Evolutionary conservation across 1,284 basidiomycete species (phyloP).

Genomic region (Agaricales sp.): DNA sequence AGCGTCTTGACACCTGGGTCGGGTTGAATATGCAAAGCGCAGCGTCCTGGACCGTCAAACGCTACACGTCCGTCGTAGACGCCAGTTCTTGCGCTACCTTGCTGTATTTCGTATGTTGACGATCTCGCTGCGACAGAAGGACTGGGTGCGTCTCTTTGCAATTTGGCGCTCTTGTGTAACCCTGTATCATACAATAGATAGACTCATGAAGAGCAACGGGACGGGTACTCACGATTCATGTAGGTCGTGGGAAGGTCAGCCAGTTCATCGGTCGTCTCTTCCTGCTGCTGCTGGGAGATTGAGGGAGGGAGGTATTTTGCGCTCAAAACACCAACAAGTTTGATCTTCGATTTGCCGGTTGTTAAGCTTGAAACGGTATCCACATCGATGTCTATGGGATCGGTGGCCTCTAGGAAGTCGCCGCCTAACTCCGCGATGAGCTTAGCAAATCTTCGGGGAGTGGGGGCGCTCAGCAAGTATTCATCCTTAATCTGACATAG

Average conservation of each 20-base stretch:
- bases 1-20: constrained; percentile 6
- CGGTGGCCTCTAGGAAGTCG: too few relatives aligned
- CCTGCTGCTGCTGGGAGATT: not conserved
- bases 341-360: too few relatives aligned
- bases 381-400: too few relatives aligned
- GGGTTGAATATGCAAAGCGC: constrained; percentile 8
- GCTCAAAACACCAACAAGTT: not conserved
- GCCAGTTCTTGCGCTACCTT: not conserved
- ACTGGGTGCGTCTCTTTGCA: not conserved
- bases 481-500: not conserved
- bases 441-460: not conserved
- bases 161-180: not conserved
- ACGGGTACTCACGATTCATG: not conserved
- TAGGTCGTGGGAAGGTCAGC: not conserved
- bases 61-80: not conserved
- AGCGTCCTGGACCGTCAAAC: not conserved
- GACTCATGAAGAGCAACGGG: too few relatives aligned
- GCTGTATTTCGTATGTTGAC: not conserved
- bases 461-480: not conserved
- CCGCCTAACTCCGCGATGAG: not conserved
- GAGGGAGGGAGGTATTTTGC: not conserved
- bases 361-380: too few relatives aligned
- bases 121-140: not conserved
- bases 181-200: not conserved
- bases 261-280: not conserved